phyloP scores from a whole-genome alignment of 106 monocot genomes.

The Allium cepa region DNA sequence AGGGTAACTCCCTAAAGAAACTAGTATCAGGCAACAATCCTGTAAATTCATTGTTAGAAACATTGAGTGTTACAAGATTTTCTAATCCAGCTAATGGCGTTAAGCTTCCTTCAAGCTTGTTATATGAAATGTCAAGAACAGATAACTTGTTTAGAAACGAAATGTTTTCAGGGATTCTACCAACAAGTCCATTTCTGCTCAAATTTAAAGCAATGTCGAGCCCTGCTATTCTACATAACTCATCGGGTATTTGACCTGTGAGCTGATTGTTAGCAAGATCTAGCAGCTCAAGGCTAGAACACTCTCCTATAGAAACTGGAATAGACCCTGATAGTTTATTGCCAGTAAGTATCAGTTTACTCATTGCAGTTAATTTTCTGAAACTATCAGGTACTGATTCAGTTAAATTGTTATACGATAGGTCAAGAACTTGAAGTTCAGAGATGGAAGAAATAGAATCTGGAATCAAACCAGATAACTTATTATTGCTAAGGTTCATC shows the following conservation, averaged over 20 bases:
- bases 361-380: slow-evolving; percentile 45
- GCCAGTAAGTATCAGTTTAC: slow-evolving; percentile 51
- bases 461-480: slow-evolving; percentile 45
- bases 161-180: slow-evolving; percentile 60
- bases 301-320: slow-evolving; percentile 48
- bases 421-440: slow-evolving; percentile 68
- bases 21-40: slow-evolving; percentile 87
- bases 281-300: slow-evolving; percentile 59
- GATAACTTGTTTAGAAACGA: slow-evolving; percentile 56
- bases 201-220: slow-evolving; percentile 81
- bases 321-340: slow-evolving; percentile 63
- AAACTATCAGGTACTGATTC: slow-evolving; percentile 59
- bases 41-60: slow-evolving; percentile 87
- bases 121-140: slow-evolving; percentile 69
- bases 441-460: slow-evolving; percentile 33
- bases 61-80: slow-evolving; percentile 66
- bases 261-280: slow-evolving; percentile 74
- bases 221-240: slow-evolving; percentile 62
- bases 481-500: slow-evolving; percentile 75
- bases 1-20: slow-evolving; percentile 70
- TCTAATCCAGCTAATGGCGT: slow-evolving; percentile 55
- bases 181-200: slow-evolving; percentile 70
- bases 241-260: slow-evolving; percentile 52
- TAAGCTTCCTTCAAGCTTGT: slow-evolving; percentile 51
- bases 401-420: slow-evolving; percentile 46